Base-by-base conservation (phyloP, 2,329 filamentous ascomycete genomes). In the Leptosphaerulina australis region DNA sequence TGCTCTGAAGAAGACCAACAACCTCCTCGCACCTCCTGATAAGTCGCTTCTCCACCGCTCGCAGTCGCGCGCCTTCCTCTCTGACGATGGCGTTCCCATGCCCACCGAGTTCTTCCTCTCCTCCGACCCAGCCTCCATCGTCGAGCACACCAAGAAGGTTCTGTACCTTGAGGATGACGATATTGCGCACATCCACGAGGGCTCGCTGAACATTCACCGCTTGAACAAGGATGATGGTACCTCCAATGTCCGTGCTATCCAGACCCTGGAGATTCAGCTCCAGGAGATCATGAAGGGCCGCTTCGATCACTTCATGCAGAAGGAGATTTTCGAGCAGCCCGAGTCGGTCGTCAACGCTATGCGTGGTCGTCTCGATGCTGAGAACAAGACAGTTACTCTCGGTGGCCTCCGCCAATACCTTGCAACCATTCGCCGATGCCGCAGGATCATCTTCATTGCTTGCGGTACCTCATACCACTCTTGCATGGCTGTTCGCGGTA, bases 251-350 rank as follows among this genome's bases (percentile, higher is more conserved):
- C 92, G 94, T 74, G 91, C 90, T 67, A 99, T 99, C 75, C 94
- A 99, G 83, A 99, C 94, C 47, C 85, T 99, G 48, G 94, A 99
- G 82, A 89, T 99, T 40, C 91, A 99, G 82, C 88, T 99, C 60
- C 94, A 99, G 81, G 92, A 99, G 82, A 99, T 99, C 78, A 99
- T 99, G 94, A 99, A 99, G 88, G 94, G 94, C 77, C 95, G 94
- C 75, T 99, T 97, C 78, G 94, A 99, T 76, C 94, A 99, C 81
- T 99, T 97, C 83, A 99, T 99, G 94, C 94, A 99, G 77, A 99
- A 99, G 86, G 94, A 99, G 77, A 99, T 99, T 71, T 99, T 99
- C 76, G 94, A 99, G 83, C 94, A 99, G 82, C 94, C 94, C 71
- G 94, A 99, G 79, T 99, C 94, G 11, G 91, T 99, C 55, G 87